Percentiles rank a stretch among this genome's conserved stretches.
Conservation (phyloP, 2,329 filamentous ascomycete species). For the Chrysosphaeria jannelii region DNA sequence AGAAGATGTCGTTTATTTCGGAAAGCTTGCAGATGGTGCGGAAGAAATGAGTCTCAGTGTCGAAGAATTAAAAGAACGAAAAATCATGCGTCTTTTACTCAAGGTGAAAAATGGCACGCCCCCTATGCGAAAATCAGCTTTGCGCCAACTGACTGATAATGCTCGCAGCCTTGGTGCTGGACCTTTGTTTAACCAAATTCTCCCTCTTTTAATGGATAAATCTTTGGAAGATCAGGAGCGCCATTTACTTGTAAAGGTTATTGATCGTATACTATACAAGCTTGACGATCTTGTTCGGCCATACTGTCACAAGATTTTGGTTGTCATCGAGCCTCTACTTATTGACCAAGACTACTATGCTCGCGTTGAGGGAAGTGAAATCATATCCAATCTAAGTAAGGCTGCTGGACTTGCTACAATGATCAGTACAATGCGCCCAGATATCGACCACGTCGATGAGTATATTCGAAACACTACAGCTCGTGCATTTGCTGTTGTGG, state of each 20-base stretch:
- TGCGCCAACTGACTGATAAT: conserved; percentile 92
- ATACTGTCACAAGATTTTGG: conserved; percentile 92
- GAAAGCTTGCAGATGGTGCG: conserved; percentile 78
- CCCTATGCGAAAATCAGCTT: conserved; percentile 91
- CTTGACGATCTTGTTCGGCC: conserved; percentile 86
- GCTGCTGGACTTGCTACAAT: conserved; percentile 90
- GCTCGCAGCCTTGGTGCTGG: conserved; percentile 86
- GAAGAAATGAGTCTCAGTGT: conserved; percentile 81
- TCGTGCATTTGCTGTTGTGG: conserved; percentile 86
- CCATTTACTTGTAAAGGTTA: conserved; percentile 94
- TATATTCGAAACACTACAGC: conserved; percentile 97
- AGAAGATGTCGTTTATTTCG: conserved; percentile 96
- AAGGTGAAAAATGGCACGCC: conserved; percentile 99
- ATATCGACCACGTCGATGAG: conserved; percentile 95
- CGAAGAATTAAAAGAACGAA: conserved; percentile 87
- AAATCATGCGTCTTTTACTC: conserved; percentile 86
- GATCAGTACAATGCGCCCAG: conserved; percentile 97
- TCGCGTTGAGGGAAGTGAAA: conserved; percentile 88
- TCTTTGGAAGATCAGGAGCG: conserved; percentile 92
- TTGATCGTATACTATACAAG: conserved; percentile 95
- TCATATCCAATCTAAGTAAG: conserved; percentile 93
- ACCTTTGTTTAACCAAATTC: conserved; percentile 84
- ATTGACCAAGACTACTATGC: conserved; percentile 99
- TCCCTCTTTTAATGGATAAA: conserved; percentile 94
- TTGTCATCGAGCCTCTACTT: conserved; percentile 94